Evolutionary conservation across 2,329 filamentous ascomycete genomes (phyloP).

Genomic region (Moelleriella libera): DNA sequence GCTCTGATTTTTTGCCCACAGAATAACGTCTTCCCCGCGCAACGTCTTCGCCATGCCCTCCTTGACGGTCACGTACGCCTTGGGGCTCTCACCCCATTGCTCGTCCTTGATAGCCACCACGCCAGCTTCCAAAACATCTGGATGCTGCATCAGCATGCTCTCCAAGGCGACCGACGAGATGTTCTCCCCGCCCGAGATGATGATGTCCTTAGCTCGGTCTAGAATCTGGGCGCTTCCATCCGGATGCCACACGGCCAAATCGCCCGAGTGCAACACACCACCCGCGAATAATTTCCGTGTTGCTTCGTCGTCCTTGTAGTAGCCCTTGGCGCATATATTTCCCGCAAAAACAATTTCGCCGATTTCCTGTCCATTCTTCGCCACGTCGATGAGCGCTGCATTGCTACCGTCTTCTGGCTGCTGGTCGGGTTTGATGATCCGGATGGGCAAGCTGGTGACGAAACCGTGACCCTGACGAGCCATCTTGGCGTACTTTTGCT

Average conservation of each 20-base stretch:
- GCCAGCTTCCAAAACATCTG: constrained; percentile 78
- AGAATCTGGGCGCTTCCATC: constrained; percentile 87
- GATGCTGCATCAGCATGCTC: constrained; percentile 76
- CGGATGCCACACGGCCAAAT: constrained; percentile 83
- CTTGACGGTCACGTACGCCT: constrained; percentile 80
- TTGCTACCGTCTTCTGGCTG: constrained; percentile 34
- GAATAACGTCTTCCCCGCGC: constrained; percentile 50
- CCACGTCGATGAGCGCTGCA: constrained; percentile 24
- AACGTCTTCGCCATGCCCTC: constrained; percentile 31
- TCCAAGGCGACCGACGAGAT: constrained; percentile 91
- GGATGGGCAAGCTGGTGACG: constrained; percentile 64
- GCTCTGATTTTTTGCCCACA: constrained; percentile 72
- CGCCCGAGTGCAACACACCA: constrained; percentile 76
- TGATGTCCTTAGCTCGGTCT: constrained; percentile 93
- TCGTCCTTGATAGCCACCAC: constrained; percentile 78
- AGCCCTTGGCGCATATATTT: constrained; percentile 85
- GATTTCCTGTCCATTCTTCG: constrained; percentile 32
- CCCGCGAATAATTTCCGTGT: constrained; percentile 79
- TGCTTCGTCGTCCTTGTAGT: constrained; percentile 80
- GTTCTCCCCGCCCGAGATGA: constrained; percentile 95
- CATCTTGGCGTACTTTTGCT: constrained; percentile 80
- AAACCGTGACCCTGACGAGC: constrained; percentile 89
- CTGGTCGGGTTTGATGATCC: constrained; percentile 69
- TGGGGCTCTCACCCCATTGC: constrained; percentile 93
- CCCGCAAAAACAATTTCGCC: constrained; percentile 64